These are phyloP conservation scores for Kluyveromyces siamensis DNA, from an alignment of 805 yeast species.

Conservation along the genomic window DNA sequence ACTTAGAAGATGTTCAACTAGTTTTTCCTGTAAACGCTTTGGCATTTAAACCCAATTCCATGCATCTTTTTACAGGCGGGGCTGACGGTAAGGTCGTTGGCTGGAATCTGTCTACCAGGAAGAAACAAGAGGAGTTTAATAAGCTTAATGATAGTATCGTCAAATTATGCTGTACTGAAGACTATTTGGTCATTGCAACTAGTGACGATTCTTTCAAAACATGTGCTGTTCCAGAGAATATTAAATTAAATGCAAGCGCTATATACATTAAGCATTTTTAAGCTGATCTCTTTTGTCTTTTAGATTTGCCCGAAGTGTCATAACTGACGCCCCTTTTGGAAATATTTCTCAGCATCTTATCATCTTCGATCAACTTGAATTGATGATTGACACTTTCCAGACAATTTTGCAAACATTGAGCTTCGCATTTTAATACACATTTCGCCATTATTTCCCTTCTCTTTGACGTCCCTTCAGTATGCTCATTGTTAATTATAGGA, in stretches of 20 bases:
- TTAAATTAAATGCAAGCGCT: conserved; percentile 17
- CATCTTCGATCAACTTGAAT: conserved; percentile 45
- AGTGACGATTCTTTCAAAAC: conserved; percentile 43
- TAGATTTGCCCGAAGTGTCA: conserved; percentile 21
- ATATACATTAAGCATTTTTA: conserved; percentile 14
- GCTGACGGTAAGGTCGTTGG: conserved; percentile 80
- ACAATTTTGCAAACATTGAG: conserved; percentile 38
- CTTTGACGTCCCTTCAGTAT: conserved; percentile 16
- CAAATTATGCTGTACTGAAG: conserved; percentile 25
- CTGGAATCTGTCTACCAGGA: conserved; percentile 83
- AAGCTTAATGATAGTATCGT: conserved; percentile 37
- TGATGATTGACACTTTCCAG: conserved; percentile 16
- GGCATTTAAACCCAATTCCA: conserved; percentile 65
- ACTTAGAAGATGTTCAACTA: conserved; percentile 37
- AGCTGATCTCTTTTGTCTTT: conserved; percentile 15
- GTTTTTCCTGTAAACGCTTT: conserved; percentile 75
- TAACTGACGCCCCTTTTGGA: conserved; percentile 39
- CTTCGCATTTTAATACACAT: conserved; percentile 49
- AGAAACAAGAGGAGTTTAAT: conserved; percentile 66
- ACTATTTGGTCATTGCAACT: conserved; percentile 35
- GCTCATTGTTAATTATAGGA: conserved; percentile 13
- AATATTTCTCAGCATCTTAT: conserved; percentile 48
- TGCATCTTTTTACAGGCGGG: conserved; percentile 83
- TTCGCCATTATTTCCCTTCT: conserved; percentile 39
- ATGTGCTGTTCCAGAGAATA: conserved; percentile 16